phyloP scores from a whole-genome alignment of 1,284 basidiomycete species.

The Ustilago curta region DNA sequence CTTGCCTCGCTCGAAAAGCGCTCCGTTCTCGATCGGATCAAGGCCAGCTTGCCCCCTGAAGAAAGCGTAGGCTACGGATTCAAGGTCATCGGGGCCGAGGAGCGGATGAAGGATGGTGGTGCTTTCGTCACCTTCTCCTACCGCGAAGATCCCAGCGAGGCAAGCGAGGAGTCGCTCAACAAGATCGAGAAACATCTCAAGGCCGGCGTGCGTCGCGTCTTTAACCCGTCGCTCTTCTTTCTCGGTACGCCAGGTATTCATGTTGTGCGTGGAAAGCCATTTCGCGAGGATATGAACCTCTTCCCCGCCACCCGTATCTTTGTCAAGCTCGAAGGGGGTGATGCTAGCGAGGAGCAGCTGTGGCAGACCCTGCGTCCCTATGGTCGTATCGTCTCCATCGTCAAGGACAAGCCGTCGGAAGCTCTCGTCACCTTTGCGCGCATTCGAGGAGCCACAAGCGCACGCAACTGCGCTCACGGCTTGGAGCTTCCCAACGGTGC shows the following conservation, averaged over 20 bases:
- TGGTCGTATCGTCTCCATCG: constrained; percentile 81
- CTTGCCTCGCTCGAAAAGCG: constrained; percentile 48
- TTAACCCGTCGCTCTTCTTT: constrained; percentile 49
- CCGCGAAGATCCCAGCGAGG: constrained; percentile 41
- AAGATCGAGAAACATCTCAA: constrained; percentile 56
- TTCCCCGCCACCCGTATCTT: constrained; percentile 55
- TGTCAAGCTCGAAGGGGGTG: constrained; percentile 58
- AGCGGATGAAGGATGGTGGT: constrained; percentile 60
- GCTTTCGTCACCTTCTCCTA: constrained; percentile 57
- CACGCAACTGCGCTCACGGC: constrained; percentile 87
- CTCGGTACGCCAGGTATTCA: constrained; percentile 56
- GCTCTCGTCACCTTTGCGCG: constrained; percentile 56
- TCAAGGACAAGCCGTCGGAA: constrained; percentile 54
- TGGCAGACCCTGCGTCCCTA: constrained; percentile 76
- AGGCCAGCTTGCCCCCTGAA: constrained; percentile 47
- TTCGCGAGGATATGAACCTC: constrained; percentile 62
- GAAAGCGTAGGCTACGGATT: constrained; percentile 59
- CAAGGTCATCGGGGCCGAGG: constrained; percentile 58
- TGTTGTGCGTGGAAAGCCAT: constrained; percentile 62
- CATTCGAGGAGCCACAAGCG: constrained; percentile 80
- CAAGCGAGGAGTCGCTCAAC: constrained; percentile 46
- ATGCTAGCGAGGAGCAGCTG: constrained; percentile 57
- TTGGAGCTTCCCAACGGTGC: constrained; percentile 74
- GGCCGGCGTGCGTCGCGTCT: constrained; percentile 40
- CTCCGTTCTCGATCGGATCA: constrained; percentile 47